Conservation (phyloP, 495 filamentous ascomycete species). For the Eremomyces bilateralis region DNA sequence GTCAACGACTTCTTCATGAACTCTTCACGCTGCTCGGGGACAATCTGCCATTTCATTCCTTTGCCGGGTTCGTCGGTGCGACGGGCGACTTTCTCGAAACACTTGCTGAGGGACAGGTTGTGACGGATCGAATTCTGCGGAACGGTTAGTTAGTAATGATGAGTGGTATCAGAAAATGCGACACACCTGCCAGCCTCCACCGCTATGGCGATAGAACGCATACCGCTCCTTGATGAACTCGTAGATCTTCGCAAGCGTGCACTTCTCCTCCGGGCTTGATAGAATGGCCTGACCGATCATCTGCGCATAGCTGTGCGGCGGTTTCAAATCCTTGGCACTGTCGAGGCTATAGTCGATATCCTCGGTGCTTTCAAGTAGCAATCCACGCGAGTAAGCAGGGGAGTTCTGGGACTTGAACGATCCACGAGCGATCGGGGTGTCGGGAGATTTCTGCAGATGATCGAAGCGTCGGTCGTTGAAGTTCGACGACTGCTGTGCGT, state of each 20-base stretch:
- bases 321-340: slow-evolving; percentile 69
- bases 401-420: slow-evolving; percentile 16
- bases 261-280: slow-evolving; percentile 57
- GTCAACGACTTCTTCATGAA: slow-evolving; percentile 34
- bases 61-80: slow-evolving; percentile 90
- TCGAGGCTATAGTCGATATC: slow-evolving; percentile 74
- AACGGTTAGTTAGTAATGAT: neutral
- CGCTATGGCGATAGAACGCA: slow-evolving; percentile 69
- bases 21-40: slow-evolving; percentile 57
- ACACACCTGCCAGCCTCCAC: slow-evolving; percentile 77
- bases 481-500: neutral
- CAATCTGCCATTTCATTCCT: slow-evolving; percentile 95
- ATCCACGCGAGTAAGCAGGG: slow-evolving; percentile 36
- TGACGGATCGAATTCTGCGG: slow-evolving; percentile 91
- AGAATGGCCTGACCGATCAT: slow-evolving; percentile 93
- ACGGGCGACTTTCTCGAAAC: slow-evolving; percentile 77
- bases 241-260: slow-evolving; percentile 79
- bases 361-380: slow-evolving; percentile 53
- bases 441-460: slow-evolving; percentile 7
- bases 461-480: slow-evolving; percentile 7
- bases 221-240: slow-evolving; percentile 73
- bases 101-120: slow-evolving; percentile 82
- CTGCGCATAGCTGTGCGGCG: slow-evolving; percentile 87
- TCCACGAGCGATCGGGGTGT: slow-evolving; percentile 7
- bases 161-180: slow-evolving; percentile 14